A percentile compares a stretch with the other conserved stretches of the same genome.
Conservation (phyloP, 2,329 filamentous ascomycete species). For the Fusarium drepaniforme region DNA sequence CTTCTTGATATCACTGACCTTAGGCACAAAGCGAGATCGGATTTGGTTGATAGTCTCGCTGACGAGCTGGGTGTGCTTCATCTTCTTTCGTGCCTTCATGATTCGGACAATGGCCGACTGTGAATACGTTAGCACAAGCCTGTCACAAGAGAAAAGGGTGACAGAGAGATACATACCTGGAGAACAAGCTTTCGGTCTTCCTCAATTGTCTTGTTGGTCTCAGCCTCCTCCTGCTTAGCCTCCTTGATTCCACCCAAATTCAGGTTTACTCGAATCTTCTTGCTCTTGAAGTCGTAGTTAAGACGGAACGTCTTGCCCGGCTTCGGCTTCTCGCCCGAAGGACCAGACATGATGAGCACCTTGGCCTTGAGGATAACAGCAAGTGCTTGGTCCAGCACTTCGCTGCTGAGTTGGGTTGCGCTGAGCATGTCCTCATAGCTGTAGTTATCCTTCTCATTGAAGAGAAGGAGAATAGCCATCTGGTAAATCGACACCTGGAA, state of each 20-base stretch:
- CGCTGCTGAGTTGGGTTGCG: constrained; percentile 82
- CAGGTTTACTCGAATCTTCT: constrained; percentile 97
- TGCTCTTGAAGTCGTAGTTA: constrained; percentile 97
- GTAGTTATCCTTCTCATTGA: constrained; percentile 90
- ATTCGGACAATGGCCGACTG: constrained; percentile 98
- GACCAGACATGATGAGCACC: constrained; percentile 80
- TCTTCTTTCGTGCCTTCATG: constrained; percentile 99
- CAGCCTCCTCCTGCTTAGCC: constrained; percentile 94
- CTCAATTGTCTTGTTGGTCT: constrained; percentile 99
- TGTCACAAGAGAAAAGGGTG: neutral
- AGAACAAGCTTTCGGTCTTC: constrained; percentile 96
- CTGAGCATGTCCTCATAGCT: constrained; percentile 89
- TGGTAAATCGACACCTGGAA: constrained; percentile 98
- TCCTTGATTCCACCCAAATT: constrained; percentile 96
- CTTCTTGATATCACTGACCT: constrained; percentile 97
- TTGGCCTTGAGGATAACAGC: constrained; percentile 93
- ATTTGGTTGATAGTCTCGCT: constrained; percentile 97
- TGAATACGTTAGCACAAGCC: constrained; percentile 39
- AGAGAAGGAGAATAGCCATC: constrained; percentile 94
- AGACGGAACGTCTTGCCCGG: constrained; percentile 84
- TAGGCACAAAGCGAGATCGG: constrained; percentile 90
- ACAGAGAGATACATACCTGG: constrained; percentile 75
- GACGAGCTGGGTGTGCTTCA: constrained; percentile 96
- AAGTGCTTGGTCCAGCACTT: constrained; percentile 88
- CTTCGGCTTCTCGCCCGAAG: constrained; percentile 77